Evolutionary conservation across 257 asterid genomes (phyloP).

Genomic region (Avicennia marina): DNA sequence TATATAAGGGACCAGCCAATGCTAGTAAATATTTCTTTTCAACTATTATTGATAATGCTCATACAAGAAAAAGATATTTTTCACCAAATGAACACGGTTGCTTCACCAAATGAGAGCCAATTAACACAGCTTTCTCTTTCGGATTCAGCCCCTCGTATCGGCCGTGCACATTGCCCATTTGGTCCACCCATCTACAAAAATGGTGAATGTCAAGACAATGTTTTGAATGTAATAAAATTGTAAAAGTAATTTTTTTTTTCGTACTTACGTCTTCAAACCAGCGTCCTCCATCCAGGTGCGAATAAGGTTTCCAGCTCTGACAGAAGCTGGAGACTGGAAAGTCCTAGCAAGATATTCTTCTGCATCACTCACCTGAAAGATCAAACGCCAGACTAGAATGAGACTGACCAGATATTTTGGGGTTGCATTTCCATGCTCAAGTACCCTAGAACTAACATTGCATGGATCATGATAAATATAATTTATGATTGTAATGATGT

Average conservation of each 20-base stretch:
- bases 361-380: constrained; percentile 88
- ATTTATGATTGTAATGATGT: neutral
- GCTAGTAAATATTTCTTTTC: neutral
- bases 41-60: neutral
- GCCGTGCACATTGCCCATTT: constrained; percentile 97
- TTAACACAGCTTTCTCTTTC: constrained; percentile 74
- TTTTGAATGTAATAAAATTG: neutral
- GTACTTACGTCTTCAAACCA: constrained; percentile 75
- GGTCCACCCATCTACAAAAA: constrained; percentile 83
- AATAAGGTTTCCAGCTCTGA: constrained; percentile 65
- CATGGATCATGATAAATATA: neutral
- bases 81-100: constrained; percentile 18
- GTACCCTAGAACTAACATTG: neutral
- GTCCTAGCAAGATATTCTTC: constrained; percentile 79
- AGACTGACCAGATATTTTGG: neutral
- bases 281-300: constrained; percentile 94
- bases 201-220: constrained; percentile 12
- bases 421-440: neutral
- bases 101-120: constrained; percentile 98
- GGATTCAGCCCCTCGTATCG: constrained; percentile 73
- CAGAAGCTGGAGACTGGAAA: constrained; percentile 87
- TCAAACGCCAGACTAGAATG: constrained; percentile 9
- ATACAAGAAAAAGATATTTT: constrained; percentile 5
- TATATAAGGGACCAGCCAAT: constrained; percentile 26
- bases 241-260: neutral